Conservation (phyloP, 352 stramenopile genomes). For the Elongisporangium undulatum region DNA sequence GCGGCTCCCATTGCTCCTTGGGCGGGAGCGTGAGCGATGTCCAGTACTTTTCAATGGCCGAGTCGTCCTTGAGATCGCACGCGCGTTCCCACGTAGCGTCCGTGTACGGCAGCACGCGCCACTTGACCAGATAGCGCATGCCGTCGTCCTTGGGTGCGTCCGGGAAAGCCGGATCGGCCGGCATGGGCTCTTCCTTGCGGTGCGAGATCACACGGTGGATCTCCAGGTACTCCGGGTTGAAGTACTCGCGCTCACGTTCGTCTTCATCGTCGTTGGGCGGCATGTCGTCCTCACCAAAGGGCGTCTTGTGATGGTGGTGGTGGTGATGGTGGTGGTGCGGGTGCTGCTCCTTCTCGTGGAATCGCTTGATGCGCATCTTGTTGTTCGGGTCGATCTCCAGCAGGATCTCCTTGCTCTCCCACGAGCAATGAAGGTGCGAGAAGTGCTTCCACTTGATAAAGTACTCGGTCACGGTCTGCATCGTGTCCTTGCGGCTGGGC, state of each 20-base stretch:
- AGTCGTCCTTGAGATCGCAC: slow-evolving; percentile 84
- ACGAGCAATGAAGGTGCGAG: slow-evolving; percentile 86
- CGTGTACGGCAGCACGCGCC: slow-evolving; percentile 81
- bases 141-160: slow-evolving; percentile 84
- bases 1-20: slow-evolving; percentile 49
- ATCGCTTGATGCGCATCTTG: slow-evolving; percentile 85
- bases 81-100: slow-evolving; percentile 87
- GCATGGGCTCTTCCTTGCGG: slow-evolving; percentile 56
- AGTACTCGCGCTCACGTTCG: slow-evolving; percentile 79
- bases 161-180: slow-evolving; percentile 38
- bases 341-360: slow-evolving; percentile 76
- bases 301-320: slow-evolving; percentile 30
- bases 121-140: slow-evolving; percentile 84
- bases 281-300: slow-evolving; percentile 25
- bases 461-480: slow-evolving; percentile 59
- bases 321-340: slow-evolving; percentile 37
- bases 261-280: slow-evolving; percentile 21
- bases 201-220: slow-evolving; percentile 86
- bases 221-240: slow-evolving; percentile 89
- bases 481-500: slow-evolving; percentile 21
- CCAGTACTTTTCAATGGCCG: slow-evolving; percentile 73
- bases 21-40: slow-evolving; percentile 49
- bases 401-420: slow-evolving; percentile 72
- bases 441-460: slow-evolving; percentile 91
- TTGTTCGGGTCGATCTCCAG: slow-evolving; percentile 79